Conservation (phyloP, 2,329 filamentous ascomycete genomes). For the Berkeleyomyces basicola region DNA sequence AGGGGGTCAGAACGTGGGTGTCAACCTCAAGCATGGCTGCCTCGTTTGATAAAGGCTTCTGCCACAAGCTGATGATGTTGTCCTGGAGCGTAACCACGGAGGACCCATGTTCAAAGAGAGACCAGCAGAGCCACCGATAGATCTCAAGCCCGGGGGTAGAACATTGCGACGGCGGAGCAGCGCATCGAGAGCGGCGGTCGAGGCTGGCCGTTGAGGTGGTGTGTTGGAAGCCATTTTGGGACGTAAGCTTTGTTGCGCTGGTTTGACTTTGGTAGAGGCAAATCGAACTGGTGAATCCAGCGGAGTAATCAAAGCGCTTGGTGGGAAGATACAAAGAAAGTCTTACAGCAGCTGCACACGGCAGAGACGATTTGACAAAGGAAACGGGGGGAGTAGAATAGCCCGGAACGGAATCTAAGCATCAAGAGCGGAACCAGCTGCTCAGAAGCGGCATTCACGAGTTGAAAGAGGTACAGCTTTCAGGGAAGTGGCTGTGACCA, state of each 20-base stretch:
- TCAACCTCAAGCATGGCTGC: conserved; percentile 94
- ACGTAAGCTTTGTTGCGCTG: conserved; percentile 8
- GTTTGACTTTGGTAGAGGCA: not conserved
- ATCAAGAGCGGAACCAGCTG: not conserved
- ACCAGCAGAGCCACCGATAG: conserved; percentile 73
- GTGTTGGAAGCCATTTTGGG: conserved; percentile 32
- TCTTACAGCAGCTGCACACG: conserved; percentile 1
- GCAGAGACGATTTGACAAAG: not conserved
- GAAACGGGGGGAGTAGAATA: too few species aligned
- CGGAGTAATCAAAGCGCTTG: not conserved
- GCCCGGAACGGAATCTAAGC: too few species aligned
- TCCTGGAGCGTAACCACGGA: conserved; percentile 73
- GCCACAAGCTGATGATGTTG: conserved; percentile 77
- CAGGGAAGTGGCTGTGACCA: conserved; percentile 6
- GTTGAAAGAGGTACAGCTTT: conserved; percentile 1
- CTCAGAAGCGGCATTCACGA: conserved; percentile 9
- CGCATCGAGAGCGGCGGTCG: conserved; percentile 66
- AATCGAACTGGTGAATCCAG: not conserved
- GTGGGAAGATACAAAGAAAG: not conserved
- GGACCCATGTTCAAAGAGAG: conserved; percentile 93
- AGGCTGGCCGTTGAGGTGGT: conserved; percentile 88
- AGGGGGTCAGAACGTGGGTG: conserved; percentile 83
- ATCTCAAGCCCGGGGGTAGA: conserved; percentile 95
- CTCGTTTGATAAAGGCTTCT: conserved; percentile 83
- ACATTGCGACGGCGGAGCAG: conserved; percentile 76